Evolutionary conservation across 1,139 yeast species (phyloP).

Genomic region (Saccharomycopsis hybrid): DNA sequence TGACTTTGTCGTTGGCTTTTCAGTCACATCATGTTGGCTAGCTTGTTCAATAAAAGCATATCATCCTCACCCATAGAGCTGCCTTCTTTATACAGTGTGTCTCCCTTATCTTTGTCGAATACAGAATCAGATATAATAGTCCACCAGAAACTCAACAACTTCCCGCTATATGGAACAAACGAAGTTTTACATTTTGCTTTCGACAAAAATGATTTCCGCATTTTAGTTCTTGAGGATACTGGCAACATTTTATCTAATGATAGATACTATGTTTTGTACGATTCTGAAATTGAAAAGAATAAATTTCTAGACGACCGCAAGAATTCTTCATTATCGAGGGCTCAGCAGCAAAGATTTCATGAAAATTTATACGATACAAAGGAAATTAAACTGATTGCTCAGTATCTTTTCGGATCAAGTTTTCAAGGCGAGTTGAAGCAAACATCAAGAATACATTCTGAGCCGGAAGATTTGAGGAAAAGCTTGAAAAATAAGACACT

Average conservation of each 20-base stretch:
- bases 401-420: slow-evolving; percentile 19
- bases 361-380: slow-evolving; percentile 1
- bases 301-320: not conserved
- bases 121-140: slow-evolving; percentile 6
- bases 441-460: slow-evolving; percentile 19
- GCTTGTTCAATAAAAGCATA: slow-evolving; percentile 14
- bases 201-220: slow-evolving; percentile 14
- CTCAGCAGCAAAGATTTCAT: not conserved
- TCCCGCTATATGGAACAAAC: slow-evolving; percentile 16
- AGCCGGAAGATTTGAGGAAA: slow-evolving; percentile 11
- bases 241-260: slow-evolving; percentile 15
- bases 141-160: slow-evolving; percentile 6
- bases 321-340: not conserved
- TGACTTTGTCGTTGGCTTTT: too few species aligned
- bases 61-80: slow-evolving; percentile 14
- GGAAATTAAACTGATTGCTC: slow-evolving; percentile 15
- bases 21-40: slow-evolving; percentile 13
- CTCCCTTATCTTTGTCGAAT: slow-evolving; percentile 14
- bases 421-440: slow-evolving; percentile 18
- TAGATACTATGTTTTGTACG: slow-evolving; percentile 18
- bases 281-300: slow-evolving; percentile 15
- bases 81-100: slow-evolving; percentile 12
- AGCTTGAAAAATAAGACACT: slow-evolving; percentile 14
- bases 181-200: slow-evolving; percentile 8
- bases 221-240: slow-evolving; percentile 19